These are phyloP conservation scores for Gnomoniopsis sp. DNA, from an alignment of 2,329 filamentous ascomycete species.

Conservation along the genomic window DNA sequence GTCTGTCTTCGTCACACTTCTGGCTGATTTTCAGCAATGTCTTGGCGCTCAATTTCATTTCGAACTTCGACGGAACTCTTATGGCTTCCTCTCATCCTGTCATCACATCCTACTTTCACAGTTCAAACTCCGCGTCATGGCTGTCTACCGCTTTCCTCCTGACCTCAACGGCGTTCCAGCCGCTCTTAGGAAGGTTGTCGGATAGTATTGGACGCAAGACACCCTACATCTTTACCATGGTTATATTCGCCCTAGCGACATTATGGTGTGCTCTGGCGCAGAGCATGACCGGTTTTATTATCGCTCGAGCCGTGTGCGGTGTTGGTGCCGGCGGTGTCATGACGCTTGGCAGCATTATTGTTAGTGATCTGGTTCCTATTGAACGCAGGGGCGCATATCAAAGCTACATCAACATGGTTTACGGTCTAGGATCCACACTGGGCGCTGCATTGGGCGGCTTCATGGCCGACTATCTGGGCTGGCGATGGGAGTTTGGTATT, in stretches of 20 bases:
- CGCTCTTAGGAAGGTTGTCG: constrained; percentile 69
- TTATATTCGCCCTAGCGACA: constrained; percentile 62
- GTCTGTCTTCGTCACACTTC: constrained; percentile 49
- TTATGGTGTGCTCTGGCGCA: constrained; percentile 66
- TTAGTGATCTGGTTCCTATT: constrained; percentile 71
- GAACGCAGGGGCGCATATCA: constrained; percentile 64
- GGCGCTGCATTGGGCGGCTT: constrained; percentile 69
- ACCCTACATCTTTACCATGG: constrained; percentile 61
- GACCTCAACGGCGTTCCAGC: constrained; percentile 73
- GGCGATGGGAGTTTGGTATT: constrained; percentile 69
- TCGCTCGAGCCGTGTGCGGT: constrained; percentile 67
- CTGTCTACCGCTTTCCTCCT: constrained; percentile 75
- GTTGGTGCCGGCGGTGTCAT: constrained; percentile 70
- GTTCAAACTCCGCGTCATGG: constrained; percentile 79
- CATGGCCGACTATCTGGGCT: constrained; percentile 67
- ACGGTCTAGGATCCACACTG: constrained; percentile 53
- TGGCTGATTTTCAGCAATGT: constrained; percentile 61
- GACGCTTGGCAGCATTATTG: constrained; percentile 67
- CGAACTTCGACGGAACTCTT: constrained; percentile 72
- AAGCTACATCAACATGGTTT: constrained; percentile 65
- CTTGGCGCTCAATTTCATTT: constrained; percentile 54
- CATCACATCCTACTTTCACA: constrained; percentile 75
- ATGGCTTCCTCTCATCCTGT: constrained; percentile 78
- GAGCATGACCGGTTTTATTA: constrained; percentile 67
- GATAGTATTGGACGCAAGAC: constrained; percentile 69